phyloP scores from a whole-genome alignment of 2,329 filamentous ascomycete species.

The Amesomyces nigricolor region DNA sequence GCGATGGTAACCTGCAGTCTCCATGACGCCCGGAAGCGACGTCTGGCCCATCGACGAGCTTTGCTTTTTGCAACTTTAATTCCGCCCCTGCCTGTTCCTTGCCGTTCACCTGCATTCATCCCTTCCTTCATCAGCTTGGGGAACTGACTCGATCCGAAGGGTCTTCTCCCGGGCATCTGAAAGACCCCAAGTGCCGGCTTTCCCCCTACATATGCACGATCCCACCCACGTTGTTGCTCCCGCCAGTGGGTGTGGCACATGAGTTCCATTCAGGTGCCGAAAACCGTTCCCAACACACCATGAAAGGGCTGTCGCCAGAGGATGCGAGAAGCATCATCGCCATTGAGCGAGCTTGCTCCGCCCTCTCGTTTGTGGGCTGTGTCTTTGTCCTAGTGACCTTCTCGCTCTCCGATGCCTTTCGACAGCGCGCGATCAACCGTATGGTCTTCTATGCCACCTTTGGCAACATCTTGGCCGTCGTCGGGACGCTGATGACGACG shows the following conservation, averaged over 20 bases:
- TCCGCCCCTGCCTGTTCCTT: slow-evolving; percentile 3
- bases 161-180: no score
- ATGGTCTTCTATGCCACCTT: slow-evolving; percentile 79
- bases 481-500: slow-evolving; percentile 68
- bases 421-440: slow-evolving; percentile 72
- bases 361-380: slow-evolving; percentile 65
- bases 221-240: slow-evolving; percentile 7
- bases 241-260: slow-evolving; percentile 10
- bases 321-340: slow-evolving; percentile 45
- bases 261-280: slow-evolving; percentile 8
- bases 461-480: slow-evolving; percentile 72
- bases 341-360: slow-evolving; percentile 64
- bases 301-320: slow-evolving; percentile 15
- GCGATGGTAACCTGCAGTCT: slow-evolving; percentile 1
- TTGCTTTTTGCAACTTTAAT: slow-evolving; percentile 18
- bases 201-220: slow-evolving; percentile 17
- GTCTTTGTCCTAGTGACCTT: slow-evolving; percentile 70
- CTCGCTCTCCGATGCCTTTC: slow-evolving; percentile 58
- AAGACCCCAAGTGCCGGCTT: slow-evolving; percentile 4
- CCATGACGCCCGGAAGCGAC: slow-evolving; percentile 5
- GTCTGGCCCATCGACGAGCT: not conserved
- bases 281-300: slow-evolving; percentile 35
- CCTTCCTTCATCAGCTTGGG: not conserved
- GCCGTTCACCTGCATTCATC: slow-evolving; percentile 3
- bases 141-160: not conserved